Base-by-base conservation (phyloP, 306 rosid genomes). In the Abrus pulchellus region DNA sequence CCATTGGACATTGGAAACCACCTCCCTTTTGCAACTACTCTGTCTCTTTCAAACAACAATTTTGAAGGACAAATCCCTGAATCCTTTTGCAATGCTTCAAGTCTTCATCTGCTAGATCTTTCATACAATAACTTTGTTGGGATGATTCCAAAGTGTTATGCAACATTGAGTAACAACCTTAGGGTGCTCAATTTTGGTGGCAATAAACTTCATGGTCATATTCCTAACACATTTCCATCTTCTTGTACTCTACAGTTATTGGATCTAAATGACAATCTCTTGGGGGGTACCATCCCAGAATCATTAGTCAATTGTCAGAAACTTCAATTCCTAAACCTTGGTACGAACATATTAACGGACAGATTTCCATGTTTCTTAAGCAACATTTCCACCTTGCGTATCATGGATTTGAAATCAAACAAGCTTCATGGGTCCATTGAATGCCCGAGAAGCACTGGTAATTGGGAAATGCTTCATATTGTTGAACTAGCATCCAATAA, bases 61-160 rank as follows among this genome's bases (percentile, higher is more conserved):
- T 65, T 83, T 28, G 47, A 73, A 1, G 70, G 49, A 9, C 1
- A 9, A 13, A 79, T 88, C 8, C 85, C 71, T 28, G 52, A n/a
- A 50, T 86, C 90, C 45, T 4, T 86, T 0, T 84, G 88, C 77
- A 79, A 72, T 8, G 80, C 77, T 3, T 44, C 52, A 12, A 1
- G 0, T 55, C 82, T 86, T 27, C 7, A 11, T 0, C 62, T 82
- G 44, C 77, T 88, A 1, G 86, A 88, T 84, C 78, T 88, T 57
- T 86, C 89, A 0, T 0, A 81, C 32, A 85, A 88, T 12, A 32
- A 5, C 2, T 54, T 88, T 0, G 36, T 3, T 47, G 82, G 80
- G 36, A 12, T 5, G 0, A 49, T 88, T 75, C 92, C 85, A 0
- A 7, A 66, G 6, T 88, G 89, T 47, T 36, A 81, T n/a, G 11